Percentiles rank a stretch among this genome's conserved stretches.
phyloP scores from a whole-genome alignment of 768 basidiomycete species.

The Boletus eberwhitei region DNA sequence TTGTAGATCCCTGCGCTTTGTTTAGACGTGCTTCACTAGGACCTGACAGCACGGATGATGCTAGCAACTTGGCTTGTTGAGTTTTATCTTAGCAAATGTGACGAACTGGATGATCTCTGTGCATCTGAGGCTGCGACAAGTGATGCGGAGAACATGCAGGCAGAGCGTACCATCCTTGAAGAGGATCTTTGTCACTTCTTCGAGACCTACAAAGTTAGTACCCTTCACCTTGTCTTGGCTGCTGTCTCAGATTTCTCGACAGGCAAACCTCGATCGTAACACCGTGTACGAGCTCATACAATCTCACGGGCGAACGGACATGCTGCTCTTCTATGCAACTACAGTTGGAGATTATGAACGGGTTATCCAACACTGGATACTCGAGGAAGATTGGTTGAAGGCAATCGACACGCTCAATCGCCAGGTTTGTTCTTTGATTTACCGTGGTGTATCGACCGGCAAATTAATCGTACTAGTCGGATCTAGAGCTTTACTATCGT shows the following conservation, averaged over 20 bases:
- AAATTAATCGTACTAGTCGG: conserved; percentile 45
- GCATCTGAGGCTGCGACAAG: conserved; percentile 80
- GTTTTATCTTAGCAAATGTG: conserved; percentile 94
- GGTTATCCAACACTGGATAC: conserved; percentile 88
- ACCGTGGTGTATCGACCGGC: not conserved
- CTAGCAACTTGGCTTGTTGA: conserved; percentile 98
- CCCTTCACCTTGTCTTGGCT: not conserved
- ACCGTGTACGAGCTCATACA: conserved; percentile 93
- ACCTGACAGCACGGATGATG: conserved; percentile 93
- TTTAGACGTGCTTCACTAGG: conserved; percentile 44
- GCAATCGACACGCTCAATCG: conserved; percentile 88
- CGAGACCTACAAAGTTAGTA: conserved; percentile 82
- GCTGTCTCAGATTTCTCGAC: not conserved
- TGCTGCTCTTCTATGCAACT: conserved; percentile 87
- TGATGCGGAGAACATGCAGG: conserved; percentile 79
- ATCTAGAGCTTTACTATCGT: conserved; percentile 88
- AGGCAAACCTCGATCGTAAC: conserved; percentile 81
- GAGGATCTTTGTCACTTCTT: conserved; percentile 94
- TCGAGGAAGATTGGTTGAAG: conserved; percentile 89
- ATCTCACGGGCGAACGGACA: conserved; percentile 88
- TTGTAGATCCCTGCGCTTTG: not conserved
- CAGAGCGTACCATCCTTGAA: conserved; percentile 79
- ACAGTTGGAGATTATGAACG: conserved; percentile 77
- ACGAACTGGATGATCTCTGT: conserved; percentile 90
- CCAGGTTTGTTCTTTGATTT: conserved; percentile 50